phyloP scores from a whole-genome alignment of 1,284 basidiomycete species.

The Ganoderma resinaceum region DNA sequence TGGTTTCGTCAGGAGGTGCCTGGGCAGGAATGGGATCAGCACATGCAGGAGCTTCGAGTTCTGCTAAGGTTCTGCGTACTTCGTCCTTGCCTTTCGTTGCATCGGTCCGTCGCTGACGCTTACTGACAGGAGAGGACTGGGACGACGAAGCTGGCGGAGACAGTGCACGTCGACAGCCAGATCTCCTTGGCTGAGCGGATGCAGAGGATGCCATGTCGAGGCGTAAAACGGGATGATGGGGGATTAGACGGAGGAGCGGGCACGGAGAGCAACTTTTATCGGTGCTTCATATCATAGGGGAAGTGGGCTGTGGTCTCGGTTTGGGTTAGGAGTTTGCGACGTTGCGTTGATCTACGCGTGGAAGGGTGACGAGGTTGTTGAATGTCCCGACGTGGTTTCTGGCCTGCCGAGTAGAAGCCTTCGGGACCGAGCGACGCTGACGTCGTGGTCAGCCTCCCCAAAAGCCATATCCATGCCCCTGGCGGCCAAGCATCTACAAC shows the following conservation, averaged over 20 bases:
- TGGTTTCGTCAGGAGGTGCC: background rate
- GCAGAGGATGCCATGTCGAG: background rate
- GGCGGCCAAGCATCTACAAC: background rate
- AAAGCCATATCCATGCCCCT: background rate
- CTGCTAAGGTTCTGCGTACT: background rate
- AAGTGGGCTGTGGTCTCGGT: background rate
- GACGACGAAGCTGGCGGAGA: background rate
- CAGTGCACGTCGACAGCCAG: background rate
- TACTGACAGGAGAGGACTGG: background rate
- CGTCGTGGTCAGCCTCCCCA: background rate
- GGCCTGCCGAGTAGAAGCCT: background rate
- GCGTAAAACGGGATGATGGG: background rate
- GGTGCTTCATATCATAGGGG: background rate
- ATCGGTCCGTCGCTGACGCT: background rate
- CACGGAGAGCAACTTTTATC: background rate
- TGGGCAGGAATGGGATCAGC: background rate
- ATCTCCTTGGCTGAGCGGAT: background rate
- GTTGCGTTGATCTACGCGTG: background rate
- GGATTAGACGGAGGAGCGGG: background rate
- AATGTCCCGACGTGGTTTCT: background rate
- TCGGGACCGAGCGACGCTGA: background rate
- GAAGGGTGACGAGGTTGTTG: background rate
- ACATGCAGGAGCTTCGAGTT: background rate
- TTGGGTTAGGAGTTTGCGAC: background rate
- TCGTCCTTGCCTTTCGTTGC: background rate